phyloP scores from a whole-genome alignment of 768 basidiomycete species.

The Clavaria fumosa region DNA sequence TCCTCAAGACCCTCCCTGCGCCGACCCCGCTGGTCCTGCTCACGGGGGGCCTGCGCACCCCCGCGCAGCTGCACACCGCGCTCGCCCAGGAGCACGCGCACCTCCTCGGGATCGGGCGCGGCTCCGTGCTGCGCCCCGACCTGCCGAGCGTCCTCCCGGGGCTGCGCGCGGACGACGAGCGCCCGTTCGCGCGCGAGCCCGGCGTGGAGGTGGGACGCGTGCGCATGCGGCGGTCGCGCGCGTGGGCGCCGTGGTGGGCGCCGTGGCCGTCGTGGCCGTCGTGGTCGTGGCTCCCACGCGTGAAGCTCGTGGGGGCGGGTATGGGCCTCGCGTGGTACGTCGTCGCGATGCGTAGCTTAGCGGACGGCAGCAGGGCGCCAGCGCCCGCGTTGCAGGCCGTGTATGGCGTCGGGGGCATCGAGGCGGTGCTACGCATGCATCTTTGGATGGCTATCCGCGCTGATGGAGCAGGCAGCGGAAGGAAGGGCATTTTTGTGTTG shows the following conservation, averaged over 20 bases:
- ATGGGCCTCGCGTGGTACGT: slow-evolving; percentile 51
- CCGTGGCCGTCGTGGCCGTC: too few species aligned
- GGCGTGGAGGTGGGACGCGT: slow-evolving; percentile 10
- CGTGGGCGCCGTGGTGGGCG: slow-evolving; percentile 10
- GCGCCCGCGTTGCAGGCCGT: too few species aligned
- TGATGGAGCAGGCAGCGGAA: neutral
- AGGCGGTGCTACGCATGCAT: slow-evolving; percentile 5
- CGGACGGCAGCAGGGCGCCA: neutral
- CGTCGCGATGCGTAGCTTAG: slow-evolving; percentile 33
- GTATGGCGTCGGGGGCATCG: neutral
- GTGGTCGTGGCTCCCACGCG: slow-evolving; percentile 24
- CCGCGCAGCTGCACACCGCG: slow-evolving; percentile 36
- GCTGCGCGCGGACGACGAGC: slow-evolving; percentile 11
- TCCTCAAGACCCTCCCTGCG: slow-evolving; percentile 22
- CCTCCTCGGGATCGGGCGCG: slow-evolving; percentile 63
- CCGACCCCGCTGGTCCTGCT: slow-evolving; percentile 51
- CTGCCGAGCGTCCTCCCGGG: slow-evolving; percentile 29
- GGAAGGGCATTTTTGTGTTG: too few species aligned
- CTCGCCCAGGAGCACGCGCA: slow-evolving; percentile 45
- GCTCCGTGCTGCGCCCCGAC: slow-evolving; percentile 45
- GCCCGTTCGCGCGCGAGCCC: slow-evolving; percentile 28
- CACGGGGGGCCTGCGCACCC: slow-evolving; percentile 64
- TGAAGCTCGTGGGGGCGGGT: slow-evolving; percentile 54
- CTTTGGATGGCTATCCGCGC: slow-evolving; percentile 4
- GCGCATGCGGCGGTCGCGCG: too few species aligned